phyloP scores from a whole-genome alignment of 2,329 filamentous ascomycete species.

The Talaromyces sp. region DNA sequence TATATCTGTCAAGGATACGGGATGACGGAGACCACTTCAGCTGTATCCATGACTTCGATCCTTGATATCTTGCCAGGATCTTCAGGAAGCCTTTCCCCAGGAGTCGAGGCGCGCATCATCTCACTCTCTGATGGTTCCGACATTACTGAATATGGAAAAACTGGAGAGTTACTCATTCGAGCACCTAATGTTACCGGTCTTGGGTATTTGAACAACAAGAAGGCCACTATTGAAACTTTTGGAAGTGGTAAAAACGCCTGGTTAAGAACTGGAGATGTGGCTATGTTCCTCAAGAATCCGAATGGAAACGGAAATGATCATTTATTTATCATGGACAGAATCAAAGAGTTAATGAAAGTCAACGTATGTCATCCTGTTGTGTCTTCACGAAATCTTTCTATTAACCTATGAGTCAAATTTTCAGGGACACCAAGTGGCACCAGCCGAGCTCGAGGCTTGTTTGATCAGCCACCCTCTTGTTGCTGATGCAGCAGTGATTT shows the following conservation, averaged over 20 bases:
- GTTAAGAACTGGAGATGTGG: slow-evolving; percentile 54
- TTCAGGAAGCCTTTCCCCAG: slow-evolving; percentile 27
- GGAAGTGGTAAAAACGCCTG: slow-evolving; percentile 47
- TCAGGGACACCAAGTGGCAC: slow-evolving; percentile 51
- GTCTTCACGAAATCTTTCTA: background rate
- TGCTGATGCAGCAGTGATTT: slow-evolving; percentile 51
- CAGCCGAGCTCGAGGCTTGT: slow-evolving; percentile 50
- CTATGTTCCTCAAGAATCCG: slow-evolving; percentile 34
- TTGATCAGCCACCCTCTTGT: slow-evolving; percentile 48
- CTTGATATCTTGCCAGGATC: background rate
- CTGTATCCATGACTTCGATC: slow-evolving; percentile 31
- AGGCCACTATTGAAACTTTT: slow-evolving; percentile 49
- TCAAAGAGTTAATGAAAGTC: slow-evolving; percentile 55
- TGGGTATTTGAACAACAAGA: slow-evolving; percentile 53
- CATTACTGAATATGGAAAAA: slow-evolving; percentile 48
- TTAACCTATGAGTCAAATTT: background rate
- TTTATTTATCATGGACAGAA: slow-evolving; percentile 52
- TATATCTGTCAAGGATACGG: slow-evolving; percentile 52
- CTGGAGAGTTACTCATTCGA: slow-evolving; percentile 54
- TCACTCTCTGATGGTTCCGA: slow-evolving; percentile 49
- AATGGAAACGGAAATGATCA: slow-evolving; percentile 40
- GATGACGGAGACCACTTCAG: slow-evolving; percentile 55
- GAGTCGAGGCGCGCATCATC: slow-evolving; percentile 45
- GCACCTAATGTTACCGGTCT: slow-evolving; percentile 50
- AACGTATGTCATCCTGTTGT: slow-evolving; percentile 25